These are phyloP conservation scores for Lophiotrema nucula DNA, from an alignment of 495 filamentous ascomycete species.

Conservation along the genomic window DNA sequence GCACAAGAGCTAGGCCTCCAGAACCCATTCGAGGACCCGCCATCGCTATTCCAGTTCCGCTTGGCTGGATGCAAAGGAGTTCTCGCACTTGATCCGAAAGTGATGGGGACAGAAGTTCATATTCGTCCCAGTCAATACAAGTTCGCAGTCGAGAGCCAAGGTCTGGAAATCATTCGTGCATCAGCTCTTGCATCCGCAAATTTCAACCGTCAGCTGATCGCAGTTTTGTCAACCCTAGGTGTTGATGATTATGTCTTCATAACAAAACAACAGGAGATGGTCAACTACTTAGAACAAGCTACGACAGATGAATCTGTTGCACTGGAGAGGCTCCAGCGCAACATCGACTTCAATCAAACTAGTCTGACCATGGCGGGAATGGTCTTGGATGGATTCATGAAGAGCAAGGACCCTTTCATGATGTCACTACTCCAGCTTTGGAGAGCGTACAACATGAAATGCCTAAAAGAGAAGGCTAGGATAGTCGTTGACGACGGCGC, in stretches of 20 bases:
- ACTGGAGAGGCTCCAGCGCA: conserved; percentile 62
- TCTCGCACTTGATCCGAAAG: conserved; percentile 57
- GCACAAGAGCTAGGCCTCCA: conserved; percentile 60
- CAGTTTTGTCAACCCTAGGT: conserved; percentile 75
- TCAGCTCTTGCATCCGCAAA: conserved; percentile 72
- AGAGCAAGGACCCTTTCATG: conserved; percentile 73
- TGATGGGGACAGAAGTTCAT: conserved; percentile 55
- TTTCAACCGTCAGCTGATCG: conserved; percentile 86
- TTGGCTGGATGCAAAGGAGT: conserved; percentile 91
- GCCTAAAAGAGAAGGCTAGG: conserved; percentile 88
- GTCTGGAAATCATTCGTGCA: conserved; percentile 79
- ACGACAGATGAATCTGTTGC: conserved; percentile 65
- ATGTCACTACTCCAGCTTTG: conserved; percentile 55
- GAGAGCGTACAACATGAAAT: conserved; percentile 40
- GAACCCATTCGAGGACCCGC: conserved; percentile 48
- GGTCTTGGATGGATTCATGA: conserved; percentile 78
- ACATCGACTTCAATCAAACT: conserved; percentile 82
- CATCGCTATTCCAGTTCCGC: conserved; percentile 88
- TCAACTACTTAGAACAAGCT: conserved; percentile 63
- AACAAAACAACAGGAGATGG: conserved; percentile 61
- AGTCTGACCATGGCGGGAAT: conserved; percentile 71
- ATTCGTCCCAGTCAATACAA: conserved; percentile 85
- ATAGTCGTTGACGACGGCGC: conserved; percentile 80
- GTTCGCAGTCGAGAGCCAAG: conserved; percentile 68
- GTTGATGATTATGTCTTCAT: conserved; percentile 67